A percentile compares a stretch with the other conserved stretches of the same genome.
These are phyloP conservation scores for Rutidosis leptorrhynchoides DNA, from an alignment of 129 eudicot genomes.

Conservation along the genomic window DNA sequence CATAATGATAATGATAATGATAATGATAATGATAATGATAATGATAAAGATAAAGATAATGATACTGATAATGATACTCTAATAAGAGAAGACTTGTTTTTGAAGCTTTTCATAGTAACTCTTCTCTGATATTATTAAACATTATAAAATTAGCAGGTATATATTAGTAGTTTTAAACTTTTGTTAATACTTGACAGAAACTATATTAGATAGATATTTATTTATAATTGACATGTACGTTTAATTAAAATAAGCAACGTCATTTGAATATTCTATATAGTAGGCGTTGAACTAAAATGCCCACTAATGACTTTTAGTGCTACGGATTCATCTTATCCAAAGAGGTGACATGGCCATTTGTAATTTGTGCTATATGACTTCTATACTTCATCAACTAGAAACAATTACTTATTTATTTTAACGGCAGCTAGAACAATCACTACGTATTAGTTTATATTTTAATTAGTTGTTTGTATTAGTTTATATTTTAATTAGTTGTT, in stretches of 20 bases:
- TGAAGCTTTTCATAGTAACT: background rate
- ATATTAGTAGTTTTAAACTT: background rate
- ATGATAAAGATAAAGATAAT: too few relatives aligned
- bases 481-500: too few relatives aligned
- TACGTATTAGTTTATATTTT: too few relatives aligned
- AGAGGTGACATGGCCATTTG: conserved; percentile 4
- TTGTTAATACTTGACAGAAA: background rate
- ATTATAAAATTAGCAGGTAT: background rate
- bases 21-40: too few relatives aligned
- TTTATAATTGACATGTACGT: background rate
- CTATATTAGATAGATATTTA: background rate
- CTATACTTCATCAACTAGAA: background rate
- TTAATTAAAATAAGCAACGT: background rate
- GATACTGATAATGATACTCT: too few relatives aligned
- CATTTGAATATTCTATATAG: background rate
- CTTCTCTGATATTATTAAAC: background rate
- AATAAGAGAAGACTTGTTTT: background rate
- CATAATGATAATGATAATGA: too few relatives aligned
- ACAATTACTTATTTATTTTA: too few relatives aligned
- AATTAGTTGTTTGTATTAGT: too few relatives aligned
- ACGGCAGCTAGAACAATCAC: too few relatives aligned
- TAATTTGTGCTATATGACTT: background rate
- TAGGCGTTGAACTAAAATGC: background rate
- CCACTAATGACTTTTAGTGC: conserved; percentile 4
- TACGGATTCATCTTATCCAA: conserved; percentile 15